Base-by-base conservation (phyloP, 495 filamentous ascomycete species). In the Xylaria castorea region DNA sequence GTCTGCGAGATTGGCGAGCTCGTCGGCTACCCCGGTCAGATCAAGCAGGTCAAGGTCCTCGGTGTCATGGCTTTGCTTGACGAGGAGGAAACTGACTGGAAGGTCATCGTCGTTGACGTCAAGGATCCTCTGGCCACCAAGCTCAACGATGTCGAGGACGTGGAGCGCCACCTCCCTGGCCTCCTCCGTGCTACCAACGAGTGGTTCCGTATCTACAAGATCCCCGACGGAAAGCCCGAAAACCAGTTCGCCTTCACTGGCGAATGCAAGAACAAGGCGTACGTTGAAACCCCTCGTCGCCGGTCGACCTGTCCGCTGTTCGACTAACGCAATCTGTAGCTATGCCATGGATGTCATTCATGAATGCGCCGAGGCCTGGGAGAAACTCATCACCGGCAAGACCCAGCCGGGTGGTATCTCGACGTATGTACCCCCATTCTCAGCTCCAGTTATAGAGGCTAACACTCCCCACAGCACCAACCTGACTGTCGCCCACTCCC, bases 181-280 rank as follows among this genome's bases (percentile, higher is more conserved):
- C 92, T 98, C 50, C 87, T 99, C 80, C 90, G 97, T 75, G 97
- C 97, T 80, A 98, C 96, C 81, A 99, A 99, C 82, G 97, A 99
- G 89, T 99, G 97, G 97, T 99, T 99, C 93, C 93, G 97, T 84
- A 98, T 99, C 89, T 99, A 99, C 91, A 98, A 98, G 89, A 98
- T 99, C 86, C 97, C 97, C 79, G 97, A 99, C 80, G 97, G 97
- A 88, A 99, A 98, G 94, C 95, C 95, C 78, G 96, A 98, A 91
- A 99, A 99, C 90, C 96, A 98, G 87, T 98, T 99, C 80, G 97
- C 97, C 77, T 99, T 99, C 90, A 97, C 94, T 66, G 97, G 97
- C 85, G 97, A 99, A 89, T 98, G 97, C 92, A 99, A 99, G 91
- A 99, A 99, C 91, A 97, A 95, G 90, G 93, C 94, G 93, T 94